These are phyloP conservation scores for Moesziomyces sp. DNA, from an alignment of 1,284 basidiomycete species.

Conservation along the genomic window DNA sequence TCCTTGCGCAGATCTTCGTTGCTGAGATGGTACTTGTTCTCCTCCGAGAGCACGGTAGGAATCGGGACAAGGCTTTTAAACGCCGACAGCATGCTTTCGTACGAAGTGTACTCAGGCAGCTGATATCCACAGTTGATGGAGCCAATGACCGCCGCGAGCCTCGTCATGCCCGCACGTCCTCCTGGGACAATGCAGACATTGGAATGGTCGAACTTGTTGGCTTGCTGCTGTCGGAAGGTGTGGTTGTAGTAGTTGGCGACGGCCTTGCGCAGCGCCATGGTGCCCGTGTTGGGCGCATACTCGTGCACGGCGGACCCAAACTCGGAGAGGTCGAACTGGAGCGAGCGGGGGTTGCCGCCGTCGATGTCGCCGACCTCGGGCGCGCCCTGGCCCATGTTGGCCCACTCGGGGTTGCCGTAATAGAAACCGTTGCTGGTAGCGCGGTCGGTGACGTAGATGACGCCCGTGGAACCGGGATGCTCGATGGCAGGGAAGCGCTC, in stretches of 20 bases:
- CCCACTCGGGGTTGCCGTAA: conserved; percentile 50
- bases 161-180: conserved; percentile 85
- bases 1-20: conserved; percentile 72
- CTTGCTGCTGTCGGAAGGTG: conserved; percentile 82
- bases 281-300: conserved; percentile 91
- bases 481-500: conserved; percentile 54
- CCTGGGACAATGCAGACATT: conserved; percentile 90
- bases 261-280: conserved; percentile 73
- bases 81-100: conserved; percentile 79
- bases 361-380: conserved; percentile 76
- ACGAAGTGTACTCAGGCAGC: conserved; percentile 83
- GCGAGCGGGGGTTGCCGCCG: conserved; percentile 76
- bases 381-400: conserved; percentile 56
- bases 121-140: conserved; percentile 77
- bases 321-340: conserved; percentile 73
- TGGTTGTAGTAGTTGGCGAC: conserved; percentile 74
- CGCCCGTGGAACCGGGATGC: conserved; percentile 69
- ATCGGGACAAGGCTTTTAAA: conserved; percentile 83
- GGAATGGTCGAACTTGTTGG: conserved; percentile 85
- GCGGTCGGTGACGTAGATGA: conserved; percentile 71
- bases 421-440: conserved; percentile 57
- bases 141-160: conserved; percentile 88
- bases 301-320: conserved; percentile 75
- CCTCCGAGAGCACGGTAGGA: conserved; percentile 69
- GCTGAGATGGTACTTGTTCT: conserved; percentile 78